These are phyloP conservation scores for Claviceps spartinae DNA, from an alignment of 2,329 filamentous ascomycete genomes.

Conservation along the genomic window DNA sequence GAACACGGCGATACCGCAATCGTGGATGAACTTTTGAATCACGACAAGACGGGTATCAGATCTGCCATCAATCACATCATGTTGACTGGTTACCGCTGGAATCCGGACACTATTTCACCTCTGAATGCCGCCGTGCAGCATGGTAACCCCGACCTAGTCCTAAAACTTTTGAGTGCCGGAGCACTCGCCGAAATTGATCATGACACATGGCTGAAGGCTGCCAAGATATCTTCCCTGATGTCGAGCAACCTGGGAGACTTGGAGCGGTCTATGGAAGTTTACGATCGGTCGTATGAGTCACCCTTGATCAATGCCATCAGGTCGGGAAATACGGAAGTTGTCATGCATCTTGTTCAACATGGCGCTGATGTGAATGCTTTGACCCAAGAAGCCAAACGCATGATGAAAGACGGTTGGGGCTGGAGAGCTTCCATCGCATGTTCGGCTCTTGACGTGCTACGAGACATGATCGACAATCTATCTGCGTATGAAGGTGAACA, in stretches of 20 bases:
- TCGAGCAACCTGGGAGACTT: conserved; percentile 19
- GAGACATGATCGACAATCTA: conserved; percentile 35
- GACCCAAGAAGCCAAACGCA: conserved; percentile 23
- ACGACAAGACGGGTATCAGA: conserved; percentile 47
- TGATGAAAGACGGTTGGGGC: conserved; percentile 20
- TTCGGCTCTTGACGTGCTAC: conserved; percentile 48
- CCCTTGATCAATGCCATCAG: conserved; percentile 52
- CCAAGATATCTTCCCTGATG: conserved; percentile 29
- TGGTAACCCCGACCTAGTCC: conserved; percentile 37
- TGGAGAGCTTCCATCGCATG: conserved; percentile 25
- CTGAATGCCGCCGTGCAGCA: conserved; percentile 45
- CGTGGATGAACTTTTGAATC: conserved; percentile 35
- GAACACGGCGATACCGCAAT: conserved; percentile 33
- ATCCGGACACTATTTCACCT: conserved; percentile 27
- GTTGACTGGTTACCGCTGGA: conserved; percentile 23
- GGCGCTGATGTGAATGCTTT: conserved; percentile 55
- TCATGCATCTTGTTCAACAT: conserved; percentile 43
- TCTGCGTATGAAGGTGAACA: conserved; percentile 24
- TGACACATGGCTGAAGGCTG: conserved; percentile 48
- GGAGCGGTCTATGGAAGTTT: conserved; percentile 36
- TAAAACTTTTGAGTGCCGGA: conserved; percentile 50
- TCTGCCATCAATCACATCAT: conserved; percentile 54
- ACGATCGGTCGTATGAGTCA: conserved; percentile 39
- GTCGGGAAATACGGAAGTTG: conserved; percentile 28
- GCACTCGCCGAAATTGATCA: conserved; percentile 47